Conservation (phyloP, 2,329 filamentous ascomycete species). For the Fusarium coffeatum region DNA sequence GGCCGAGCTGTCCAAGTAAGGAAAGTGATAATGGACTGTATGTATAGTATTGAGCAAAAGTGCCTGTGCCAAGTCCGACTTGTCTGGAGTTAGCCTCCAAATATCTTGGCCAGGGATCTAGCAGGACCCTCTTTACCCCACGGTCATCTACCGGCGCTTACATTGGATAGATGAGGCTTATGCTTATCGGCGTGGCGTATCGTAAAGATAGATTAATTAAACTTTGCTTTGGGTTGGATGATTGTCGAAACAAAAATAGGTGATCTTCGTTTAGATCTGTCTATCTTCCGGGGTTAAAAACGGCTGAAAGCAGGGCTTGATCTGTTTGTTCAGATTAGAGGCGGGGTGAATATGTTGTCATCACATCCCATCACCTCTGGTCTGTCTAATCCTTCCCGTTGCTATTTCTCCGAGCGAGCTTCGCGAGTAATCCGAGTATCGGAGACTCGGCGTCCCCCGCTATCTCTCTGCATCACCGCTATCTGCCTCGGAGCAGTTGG, state of each 20-base stretch:
- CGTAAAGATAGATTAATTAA: neutral
- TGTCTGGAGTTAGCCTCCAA: conserved; percentile 18
- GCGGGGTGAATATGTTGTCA: conserved; percentile 12
- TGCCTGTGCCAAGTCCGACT: conserved; percentile 31
- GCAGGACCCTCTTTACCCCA: conserved; percentile 3
- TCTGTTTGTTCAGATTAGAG: neutral
- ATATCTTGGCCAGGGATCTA: conserved; percentile 12
- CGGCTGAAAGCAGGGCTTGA: neutral
- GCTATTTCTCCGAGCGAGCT: conserved; percentile 23
- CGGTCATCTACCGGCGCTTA: conserved; percentile 3
- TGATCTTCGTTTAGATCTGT: neutral
- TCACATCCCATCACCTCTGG: conserved; percentile 17
- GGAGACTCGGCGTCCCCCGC: conserved; percentile 10
- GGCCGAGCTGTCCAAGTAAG: conserved; percentile 40
- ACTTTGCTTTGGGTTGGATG: neutral
- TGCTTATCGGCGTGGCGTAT: neutral
- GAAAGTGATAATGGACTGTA: conserved; percentile 37
- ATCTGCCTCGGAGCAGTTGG: conserved; percentile 9
- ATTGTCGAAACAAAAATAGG: neutral
- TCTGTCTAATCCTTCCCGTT: conserved; percentile 18
- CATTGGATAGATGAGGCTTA: neutral
- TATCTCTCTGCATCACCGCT: conserved; percentile 11
- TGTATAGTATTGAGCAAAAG: conserved; percentile 27
- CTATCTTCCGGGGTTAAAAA: neutral
- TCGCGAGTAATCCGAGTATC: conserved; percentile 1